Evolutionary conservation across 768 basidiomycete genomes (phyloP), one percentile per base, ranked within the genome.

Genomic region (Pilatotrama ljubarskyi): DNA sequence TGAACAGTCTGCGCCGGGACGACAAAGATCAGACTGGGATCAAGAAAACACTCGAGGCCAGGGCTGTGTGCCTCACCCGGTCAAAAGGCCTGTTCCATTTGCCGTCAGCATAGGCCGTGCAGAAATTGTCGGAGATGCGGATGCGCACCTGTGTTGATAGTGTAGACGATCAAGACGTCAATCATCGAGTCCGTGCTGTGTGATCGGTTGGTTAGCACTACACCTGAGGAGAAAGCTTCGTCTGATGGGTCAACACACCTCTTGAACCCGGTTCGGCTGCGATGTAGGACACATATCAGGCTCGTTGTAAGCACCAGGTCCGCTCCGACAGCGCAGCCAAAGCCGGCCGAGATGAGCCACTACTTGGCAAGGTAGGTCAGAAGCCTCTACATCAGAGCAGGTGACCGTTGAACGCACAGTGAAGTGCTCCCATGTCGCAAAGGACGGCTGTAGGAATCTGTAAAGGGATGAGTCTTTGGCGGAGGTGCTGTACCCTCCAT

Each of bases 141-240:
- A 17, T 15, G 14, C 52, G 7, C 9, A 59, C 58, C 58, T 6
- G 58, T 59, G 44, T 59, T 59, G 38, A 59, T 59, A 5, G 50
- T 48, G 17, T 59, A 59, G 5, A 59, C 32, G 37, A 47, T 53
- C 24, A 53, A 35, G 8, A 41, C 25, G 37, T 59, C 51, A 22
- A 59, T 32, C 37, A 53, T 38, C 37, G 51, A 53, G 15, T 59
- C 58, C 2, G 51, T 36, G 11, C 58, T 59, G 37, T 15, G 17
- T 26, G 8, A 3, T 40, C 5, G 25, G 15, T 1, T 24, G 6
- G n/a, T 26, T 36, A n/a, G 26, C 29, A 24, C 20, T 2, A 15
- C 22, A 9, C 0, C 22, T 5, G 3, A 13, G n/a, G n/a, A n/a
- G n/a, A n/a, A n/a, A n/a, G n/a, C n/a, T n/a, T n/a, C n/a, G n/a